Conservation (phyloP, 2,329 filamentous ascomycete genomes). For the Monilinia laxa region DNA sequence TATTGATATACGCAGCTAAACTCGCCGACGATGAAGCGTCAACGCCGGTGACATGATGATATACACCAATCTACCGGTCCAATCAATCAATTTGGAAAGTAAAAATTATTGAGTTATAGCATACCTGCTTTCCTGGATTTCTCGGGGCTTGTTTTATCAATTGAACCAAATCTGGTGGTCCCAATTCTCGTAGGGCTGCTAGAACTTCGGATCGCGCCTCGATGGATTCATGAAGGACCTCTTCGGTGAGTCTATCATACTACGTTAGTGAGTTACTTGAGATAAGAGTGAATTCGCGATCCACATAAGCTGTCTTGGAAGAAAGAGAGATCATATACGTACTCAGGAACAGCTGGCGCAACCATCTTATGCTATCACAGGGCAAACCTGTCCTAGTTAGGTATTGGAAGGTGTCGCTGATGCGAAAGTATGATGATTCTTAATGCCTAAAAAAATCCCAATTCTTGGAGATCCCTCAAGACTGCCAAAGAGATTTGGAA, state of each 20-base stretch:
- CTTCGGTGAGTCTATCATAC: constrained; percentile 77
- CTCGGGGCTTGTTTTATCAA: constrained; percentile 72
- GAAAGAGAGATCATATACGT: constrained; percentile 41
- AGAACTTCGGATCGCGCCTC: constrained; percentile 91
- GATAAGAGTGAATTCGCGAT: not conserved
- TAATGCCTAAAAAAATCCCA: not conserved
- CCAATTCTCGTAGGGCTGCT: constrained; percentile 82
- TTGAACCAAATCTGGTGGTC: constrained; percentile 93
- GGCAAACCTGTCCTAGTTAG: constrained; percentile 13
- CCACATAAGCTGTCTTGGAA: not conserved
- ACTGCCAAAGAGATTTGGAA: not conserved
- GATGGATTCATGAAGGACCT: constrained; percentile 86
- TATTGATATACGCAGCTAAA: constrained; percentile 97
- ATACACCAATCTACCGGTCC: constrained; percentile 71
- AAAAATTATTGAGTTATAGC: constrained; percentile 15
- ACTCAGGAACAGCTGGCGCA: constrained; percentile 74
- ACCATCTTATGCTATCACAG: constrained; percentile 34
- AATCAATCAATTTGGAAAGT: constrained; percentile 26
- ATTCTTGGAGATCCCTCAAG: not conserved
- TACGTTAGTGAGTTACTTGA: constrained; percentile 27
- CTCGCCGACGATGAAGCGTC: constrained; percentile 97
- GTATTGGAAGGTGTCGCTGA: constrained; percentile 6
- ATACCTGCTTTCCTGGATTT: constrained; percentile 57
- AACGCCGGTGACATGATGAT: constrained; percentile 96
- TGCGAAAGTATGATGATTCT: not conserved